These are phyloP conservation scores for Zygosaccharomyces bailii DNA, from an alignment of 805 yeast genomes.

Conservation along the genomic window DNA sequence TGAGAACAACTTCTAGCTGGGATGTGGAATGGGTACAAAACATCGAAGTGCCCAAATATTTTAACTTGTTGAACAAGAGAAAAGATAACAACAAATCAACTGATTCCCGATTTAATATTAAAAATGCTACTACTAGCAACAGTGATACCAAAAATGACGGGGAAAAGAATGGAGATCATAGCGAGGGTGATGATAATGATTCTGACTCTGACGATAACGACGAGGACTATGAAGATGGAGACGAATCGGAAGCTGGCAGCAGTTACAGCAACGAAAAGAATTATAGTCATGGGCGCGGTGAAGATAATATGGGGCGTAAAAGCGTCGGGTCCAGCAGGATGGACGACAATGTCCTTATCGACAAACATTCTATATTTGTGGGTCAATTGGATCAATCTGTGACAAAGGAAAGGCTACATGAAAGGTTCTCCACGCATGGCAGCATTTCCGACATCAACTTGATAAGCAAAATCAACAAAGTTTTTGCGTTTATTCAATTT, in stretches of 20 bases:
- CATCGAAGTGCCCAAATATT: constrained; percentile 49
- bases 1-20: constrained; percentile 53
- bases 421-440: constrained; percentile 68
- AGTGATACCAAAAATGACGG: background rate
- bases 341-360: constrained; percentile 43
- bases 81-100: background rate
- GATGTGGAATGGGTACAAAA: constrained; percentile 85
- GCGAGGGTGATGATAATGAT: constrained; percentile 3
- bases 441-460: constrained; percentile 53
- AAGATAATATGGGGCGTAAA: background rate
- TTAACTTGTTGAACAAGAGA: constrained; percentile 24
- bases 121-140: background rate
- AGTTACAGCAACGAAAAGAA: constrained; percentile 3
- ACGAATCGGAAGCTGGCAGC: constrained; percentile 6
- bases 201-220: constrained; percentile 7
- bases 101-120: background rate
- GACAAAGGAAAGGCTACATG: constrained; percentile 51
- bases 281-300: background rate
- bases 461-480: constrained; percentile 47
- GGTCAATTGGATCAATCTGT: constrained; percentile 63
- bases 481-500: constrained; percentile 73
- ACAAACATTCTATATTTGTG: constrained; percentile 69
- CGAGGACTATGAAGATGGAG: constrained; percentile 10
- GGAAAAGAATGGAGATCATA: constrained; percentile 19
- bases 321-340: constrained; percentile 26